Evolutionary conservation across 2,329 filamentous ascomycete species (phyloP).

Genomic region (Venturia carpophila): DNA sequence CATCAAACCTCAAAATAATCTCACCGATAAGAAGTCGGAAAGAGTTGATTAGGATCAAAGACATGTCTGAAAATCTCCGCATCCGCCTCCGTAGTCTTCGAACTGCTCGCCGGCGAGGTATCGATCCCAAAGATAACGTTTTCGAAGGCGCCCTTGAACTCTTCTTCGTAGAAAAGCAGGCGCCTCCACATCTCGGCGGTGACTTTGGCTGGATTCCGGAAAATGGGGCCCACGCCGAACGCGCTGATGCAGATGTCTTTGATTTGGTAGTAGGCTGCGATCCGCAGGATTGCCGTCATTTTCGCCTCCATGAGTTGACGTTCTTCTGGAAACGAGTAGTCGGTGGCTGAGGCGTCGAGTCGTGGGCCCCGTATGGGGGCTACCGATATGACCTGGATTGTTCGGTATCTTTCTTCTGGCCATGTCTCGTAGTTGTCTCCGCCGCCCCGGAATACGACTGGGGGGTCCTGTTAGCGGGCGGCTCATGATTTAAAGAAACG

Average conservation of each 20-base stretch:
- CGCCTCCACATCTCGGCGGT: conserved; percentile 39
- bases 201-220: conserved; percentile 37
- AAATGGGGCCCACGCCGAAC: conserved; percentile 39
- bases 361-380: conserved; percentile 66
- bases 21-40: conserved; percentile 28
- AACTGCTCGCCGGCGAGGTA: conserved; percentile 21
- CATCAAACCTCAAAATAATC: neutral
- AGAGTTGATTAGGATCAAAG: conserved; percentile 33
- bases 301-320: conserved; percentile 65
- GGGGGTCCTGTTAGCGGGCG: neutral
- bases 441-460: conserved; percentile 61
- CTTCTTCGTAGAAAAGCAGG: conserved; percentile 36
- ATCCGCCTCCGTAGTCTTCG: conserved; percentile 15
- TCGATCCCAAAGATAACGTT: conserved; percentile 41
- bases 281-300: conserved; percentile 61
- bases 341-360: conserved; percentile 56
- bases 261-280: conserved; percentile 46
- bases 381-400: conserved; percentile 65
- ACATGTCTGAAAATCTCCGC: conserved; percentile 23
- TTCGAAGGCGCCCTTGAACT: conserved; percentile 38
- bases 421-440: conserved; percentile 54
- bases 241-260: conserved; percentile 36
- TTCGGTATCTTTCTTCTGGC: conserved; percentile 39
- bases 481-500: neutral
- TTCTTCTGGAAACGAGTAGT: conserved; percentile 66